These are phyloP conservation scores for Cylindrotheca closterium DNA, from an alignment of 108 stramenopile genomes.

Conservation along the genomic window DNA sequence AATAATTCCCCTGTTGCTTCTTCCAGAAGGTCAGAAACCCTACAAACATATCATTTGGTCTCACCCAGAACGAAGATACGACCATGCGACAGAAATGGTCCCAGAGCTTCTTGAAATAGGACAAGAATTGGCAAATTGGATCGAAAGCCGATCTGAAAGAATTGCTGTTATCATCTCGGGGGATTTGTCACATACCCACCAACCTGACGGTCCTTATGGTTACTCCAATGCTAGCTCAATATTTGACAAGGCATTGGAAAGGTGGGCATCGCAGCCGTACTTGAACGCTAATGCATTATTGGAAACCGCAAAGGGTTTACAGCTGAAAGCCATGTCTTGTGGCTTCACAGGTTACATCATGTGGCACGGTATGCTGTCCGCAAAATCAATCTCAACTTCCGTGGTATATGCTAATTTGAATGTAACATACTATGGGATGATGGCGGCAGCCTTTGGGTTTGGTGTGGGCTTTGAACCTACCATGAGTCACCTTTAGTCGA, in stretches of 20 bases:
- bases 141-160: constrained; percentile 8
- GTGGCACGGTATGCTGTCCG: constrained; percentile 35
- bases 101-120: constrained; percentile 32
- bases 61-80: constrained; percentile 32
- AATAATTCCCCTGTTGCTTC: constrained; percentile 36
- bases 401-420: constrained; percentile 28
- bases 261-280: constrained; percentile 31
- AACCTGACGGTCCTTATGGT: constrained; percentile 41
- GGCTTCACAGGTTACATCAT: constrained; percentile 43
- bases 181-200: constrained; percentile 52
- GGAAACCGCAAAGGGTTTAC: constrained; percentile 20
- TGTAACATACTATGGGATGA: constrained; percentile 56
- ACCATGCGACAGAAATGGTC: constrained; percentile 29
- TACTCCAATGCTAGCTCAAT: constrained; percentile 29
- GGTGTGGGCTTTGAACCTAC: too few species aligned
- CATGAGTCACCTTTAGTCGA: too few species aligned
- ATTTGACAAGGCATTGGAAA: constrained; percentile 33
- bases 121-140: constrained; percentile 14
- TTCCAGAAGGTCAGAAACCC: constrained; percentile 6
- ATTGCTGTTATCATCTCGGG: constrained; percentile 32
- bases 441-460: constrained; percentile 30
- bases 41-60: constrained; percentile 30
- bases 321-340: constrained; percentile 34
- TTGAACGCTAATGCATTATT: constrained; percentile 7
- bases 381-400: not conserved